phyloP scores from a whole-genome alignment of 352 stramenopile species.

The Pythium plurisporium region DNA sequence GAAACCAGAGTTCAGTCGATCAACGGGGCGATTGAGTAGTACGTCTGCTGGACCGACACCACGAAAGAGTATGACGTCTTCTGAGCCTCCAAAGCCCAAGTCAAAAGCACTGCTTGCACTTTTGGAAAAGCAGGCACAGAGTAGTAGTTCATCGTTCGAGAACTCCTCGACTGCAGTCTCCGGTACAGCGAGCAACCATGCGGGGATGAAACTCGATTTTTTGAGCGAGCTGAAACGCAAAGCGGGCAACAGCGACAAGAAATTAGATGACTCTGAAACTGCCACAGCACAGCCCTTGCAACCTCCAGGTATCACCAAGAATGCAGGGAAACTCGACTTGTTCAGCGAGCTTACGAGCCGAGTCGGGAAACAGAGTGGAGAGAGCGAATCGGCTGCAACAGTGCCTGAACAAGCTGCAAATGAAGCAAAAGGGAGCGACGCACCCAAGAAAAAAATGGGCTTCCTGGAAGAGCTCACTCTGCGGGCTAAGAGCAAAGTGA shows the following conservation, averaged over 20 bases:
- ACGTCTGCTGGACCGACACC: too few relatives aligned
- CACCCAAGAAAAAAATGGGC: not conserved
- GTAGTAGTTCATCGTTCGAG: too few relatives aligned
- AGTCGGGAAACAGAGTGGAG: not conserved
- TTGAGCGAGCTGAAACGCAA: conserved; percentile 14
- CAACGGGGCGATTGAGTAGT: too few relatives aligned
- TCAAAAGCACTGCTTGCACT: conserved; percentile 20
- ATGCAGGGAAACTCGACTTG: not conserved
- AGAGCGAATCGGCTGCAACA: not conserved
- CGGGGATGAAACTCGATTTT: conserved; percentile 4
- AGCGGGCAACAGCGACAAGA: not conserved
- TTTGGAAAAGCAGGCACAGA: conserved; percentile 10
- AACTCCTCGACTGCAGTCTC: not conserved
- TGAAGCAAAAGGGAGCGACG: not conserved
- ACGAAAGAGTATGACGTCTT: not conserved
- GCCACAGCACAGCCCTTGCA: not conserved
- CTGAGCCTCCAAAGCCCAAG: conserved; percentile 25
- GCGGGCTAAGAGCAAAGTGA: not conserved
- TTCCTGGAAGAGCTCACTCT: conserved; percentile 20
- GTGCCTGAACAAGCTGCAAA: not conserved
- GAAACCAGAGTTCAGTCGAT: not conserved
- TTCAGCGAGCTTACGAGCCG: conserved; percentile 19
- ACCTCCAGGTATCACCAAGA: not conserved
- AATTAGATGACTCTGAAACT: not conserved
- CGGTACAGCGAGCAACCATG: not conserved